Evolutionary conservation across 768 basidiomycete genomes (phyloP), one percentile per base, ranked within the genome.

Genomic region (Lyophyllum semitale): DNA sequence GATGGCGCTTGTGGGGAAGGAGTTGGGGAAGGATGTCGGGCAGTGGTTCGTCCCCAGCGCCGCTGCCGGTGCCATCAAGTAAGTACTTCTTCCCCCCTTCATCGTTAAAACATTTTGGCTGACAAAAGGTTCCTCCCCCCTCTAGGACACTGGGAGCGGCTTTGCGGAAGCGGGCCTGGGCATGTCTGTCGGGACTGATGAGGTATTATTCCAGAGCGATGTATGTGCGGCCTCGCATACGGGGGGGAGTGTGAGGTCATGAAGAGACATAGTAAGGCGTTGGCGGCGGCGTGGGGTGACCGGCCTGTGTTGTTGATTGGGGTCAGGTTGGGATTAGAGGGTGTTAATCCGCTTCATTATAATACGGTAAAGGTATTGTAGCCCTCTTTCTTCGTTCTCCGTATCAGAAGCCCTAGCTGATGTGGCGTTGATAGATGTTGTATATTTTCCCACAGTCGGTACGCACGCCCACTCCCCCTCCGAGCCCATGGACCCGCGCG

Each of bases 1-100:
- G 44, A 97, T 99, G 89, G 95, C 95, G 0, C 76, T 95, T 20
- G 89, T 94, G 0, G 96, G 96, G 1, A 95, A 98, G 67, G 89
- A 95, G 62, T 81, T 98, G 1, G 96, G 96, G 11, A 98, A 92
- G 58, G 92, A 94, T 61, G 90, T 98, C 0, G 96, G 96, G 1
- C 89, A 93, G 70, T 98, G 96, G 96, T 98, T 98, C 65, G 96
- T 95, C 0, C 96, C 96, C 0, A 95, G 92, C 66, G 94, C 92
- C 0, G 97, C 97, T n/a, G 95, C 95, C 8, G 95, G 95, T 35
- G 95, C 94, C 9, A 90, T 98, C 74, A 93, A 90, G 90, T 93
- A 66, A 53, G 80, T 68, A 8, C 43, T 22, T 35, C 18, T 13
- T 57, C 20, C 12, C 48, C 30, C 44, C 18, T 26, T 17, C 42